These are phyloP conservation scores for Dillenia suffruticosa DNA, from an alignment of 164 flowering plant species.

Conservation along the genomic window DNA sequence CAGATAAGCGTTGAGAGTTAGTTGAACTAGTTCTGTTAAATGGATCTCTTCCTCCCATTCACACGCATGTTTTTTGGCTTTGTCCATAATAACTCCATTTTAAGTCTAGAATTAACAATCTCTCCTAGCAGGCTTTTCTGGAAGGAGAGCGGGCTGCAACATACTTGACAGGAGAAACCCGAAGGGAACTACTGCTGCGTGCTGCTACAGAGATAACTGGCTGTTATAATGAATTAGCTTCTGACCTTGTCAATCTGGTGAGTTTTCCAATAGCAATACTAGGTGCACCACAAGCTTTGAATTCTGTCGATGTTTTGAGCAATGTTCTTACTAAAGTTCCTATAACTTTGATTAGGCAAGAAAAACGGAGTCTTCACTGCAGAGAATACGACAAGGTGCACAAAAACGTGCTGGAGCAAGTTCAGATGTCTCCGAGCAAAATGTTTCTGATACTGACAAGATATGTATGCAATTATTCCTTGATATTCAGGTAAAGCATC, in stretches of 20 bases:
- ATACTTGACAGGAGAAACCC: slow-evolving; percentile 50
- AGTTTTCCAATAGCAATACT: slow-evolving; percentile 18
- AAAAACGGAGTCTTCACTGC: slow-evolving; percentile 81
- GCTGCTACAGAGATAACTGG: slow-evolving; percentile 69
- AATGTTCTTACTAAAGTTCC: too few relatives aligned
- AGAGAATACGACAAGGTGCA: slow-evolving; percentile 71
- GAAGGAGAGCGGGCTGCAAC: slow-evolving; percentile 67
- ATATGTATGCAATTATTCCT: slow-evolving; percentile 90
- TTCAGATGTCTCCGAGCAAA: slow-evolving; percentile 67
- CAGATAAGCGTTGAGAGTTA: too few relatives aligned
- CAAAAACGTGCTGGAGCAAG: slow-evolving; percentile 83
- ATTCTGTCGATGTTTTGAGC: too few relatives aligned
- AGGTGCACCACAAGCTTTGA: neutral
- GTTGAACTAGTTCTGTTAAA: too few relatives aligned
- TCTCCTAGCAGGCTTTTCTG: slow-evolving; percentile 47
- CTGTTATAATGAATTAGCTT: slow-evolving; percentile 65
- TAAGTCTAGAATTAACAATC: too few relatives aligned
- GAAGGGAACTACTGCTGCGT: slow-evolving; percentile 46
- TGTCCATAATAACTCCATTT: too few relatives aligned
- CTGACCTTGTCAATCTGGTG: slow-evolving; percentile 81
- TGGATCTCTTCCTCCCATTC: too few relatives aligned
- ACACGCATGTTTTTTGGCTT: too few relatives aligned
- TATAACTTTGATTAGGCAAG: slow-evolving; percentile 46
- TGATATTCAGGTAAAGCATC: slow-evolving; percentile 72
- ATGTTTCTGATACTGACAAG: slow-evolving; percentile 83